Percentiles rank a stretch among this genome's conserved stretches.
Conservation (phyloP, 371 early-diverging fungal genomes). For the Mucor racemosus region DNA sequence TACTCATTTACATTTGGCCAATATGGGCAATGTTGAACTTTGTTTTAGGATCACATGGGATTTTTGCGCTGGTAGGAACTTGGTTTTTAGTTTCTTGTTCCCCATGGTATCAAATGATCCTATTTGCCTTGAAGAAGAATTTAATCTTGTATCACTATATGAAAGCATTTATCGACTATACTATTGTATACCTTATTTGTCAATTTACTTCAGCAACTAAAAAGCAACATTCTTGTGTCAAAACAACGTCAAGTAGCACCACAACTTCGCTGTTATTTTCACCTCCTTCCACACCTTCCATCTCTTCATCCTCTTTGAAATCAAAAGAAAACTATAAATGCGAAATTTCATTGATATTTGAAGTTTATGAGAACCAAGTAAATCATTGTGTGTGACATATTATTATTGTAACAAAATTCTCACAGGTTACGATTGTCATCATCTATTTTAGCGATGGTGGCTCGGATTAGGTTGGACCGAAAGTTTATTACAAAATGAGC, state of each 20-base stretch:
- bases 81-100: not conserved
- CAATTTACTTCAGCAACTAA: not conserved
- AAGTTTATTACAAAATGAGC: not conserved
- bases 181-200: not conserved
- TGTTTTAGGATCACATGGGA: not conserved
- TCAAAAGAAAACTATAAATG: not conserved
- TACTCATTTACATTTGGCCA: constrained; percentile 1
- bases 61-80: constrained; percentile 1
- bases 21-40: not conserved
- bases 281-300: not conserved
- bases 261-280: not conserved
- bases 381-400: not conserved
- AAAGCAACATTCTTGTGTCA: not conserved
- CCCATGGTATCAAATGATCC: constrained; percentile 1
- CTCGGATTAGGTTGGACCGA: not conserved
- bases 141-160: not conserved
- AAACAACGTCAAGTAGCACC: not conserved
- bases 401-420: not conserved
- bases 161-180: not conserved
- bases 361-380: constrained; percentile 2
- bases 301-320: not conserved
- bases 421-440: not conserved
- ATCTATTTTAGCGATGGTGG: not conserved
- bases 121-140: not conserved
- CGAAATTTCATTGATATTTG: not conserved